Evolutionary conservation across 2,329 filamentous ascomycete species (phyloP), one percentile per base, ranked within the genome.

Genomic region (Bipolaris sorokiniana): DNA sequence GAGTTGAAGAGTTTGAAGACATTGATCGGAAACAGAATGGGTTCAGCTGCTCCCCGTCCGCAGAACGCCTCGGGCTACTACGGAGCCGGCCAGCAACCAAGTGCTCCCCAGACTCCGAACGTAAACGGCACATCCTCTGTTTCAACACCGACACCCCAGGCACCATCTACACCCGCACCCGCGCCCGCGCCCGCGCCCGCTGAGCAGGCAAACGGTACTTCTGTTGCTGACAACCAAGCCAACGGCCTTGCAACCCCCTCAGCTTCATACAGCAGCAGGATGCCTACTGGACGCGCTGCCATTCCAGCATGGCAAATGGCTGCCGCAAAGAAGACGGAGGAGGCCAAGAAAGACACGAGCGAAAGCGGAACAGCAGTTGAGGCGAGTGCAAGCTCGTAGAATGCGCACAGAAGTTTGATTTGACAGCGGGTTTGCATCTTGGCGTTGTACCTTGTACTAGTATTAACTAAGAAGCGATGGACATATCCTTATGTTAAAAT

Each of bases 1-100:
- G 95, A 99, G 78, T 83, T 99, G 68, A 92, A 90, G 81, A 97
- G 93, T 74, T 81, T 99, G 69, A 98, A 97, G 84, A 90, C 91
- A 2, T 82, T 99, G 51, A 86, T 99, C 48, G 82, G 82, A 33
- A 89, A 88, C 74, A 79, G 87, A 41, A 82, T 89, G 70, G 71
- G 74, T 26, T 62, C 73, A 10, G 71, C 66, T 7, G 59, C 72
- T 15, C 63, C 69, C 1, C 65, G 70, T 7, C 72, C 72, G 5
- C 59, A 70, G 15, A 53, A 64, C 20, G 56, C 69, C 11, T 56
- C 68, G 13, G 66, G 56, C 38, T 71, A 68, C 62, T 71, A 73
- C 41, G 70, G 66, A 34, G 48, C 57, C 36, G 58, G 59, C 7
- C 66, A 70, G 49, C 45, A 58, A 16, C 65, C 65, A 41, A 60